phyloP scores from a whole-genome alignment of 1,284 basidiomycete species.

The Violaceomyces palustris region DNA sequence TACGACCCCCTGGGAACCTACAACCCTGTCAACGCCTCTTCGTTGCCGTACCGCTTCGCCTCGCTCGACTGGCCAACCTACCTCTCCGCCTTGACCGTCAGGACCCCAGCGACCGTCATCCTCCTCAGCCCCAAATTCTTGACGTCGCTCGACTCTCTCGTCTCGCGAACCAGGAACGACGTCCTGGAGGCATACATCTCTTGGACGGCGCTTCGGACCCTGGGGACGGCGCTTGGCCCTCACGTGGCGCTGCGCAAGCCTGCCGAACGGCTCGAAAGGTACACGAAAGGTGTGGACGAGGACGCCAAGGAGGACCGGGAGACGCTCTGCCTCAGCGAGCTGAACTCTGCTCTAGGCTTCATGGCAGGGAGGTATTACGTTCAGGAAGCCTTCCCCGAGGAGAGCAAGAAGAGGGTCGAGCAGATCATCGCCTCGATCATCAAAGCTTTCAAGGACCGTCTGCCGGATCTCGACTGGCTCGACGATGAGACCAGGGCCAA shows the following conservation, averaged over 20 bases:
- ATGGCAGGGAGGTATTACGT: slow-evolving; percentile 67
- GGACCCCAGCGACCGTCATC: slow-evolving; percentile 59
- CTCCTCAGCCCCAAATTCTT: slow-evolving; percentile 79
- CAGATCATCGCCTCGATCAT: slow-evolving; percentile 84
- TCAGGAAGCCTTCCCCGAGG: slow-evolving; percentile 74
- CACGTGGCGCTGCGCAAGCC: slow-evolving; percentile 51
- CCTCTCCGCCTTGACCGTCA: slow-evolving; percentile 73
- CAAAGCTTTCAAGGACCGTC: slow-evolving; percentile 72
- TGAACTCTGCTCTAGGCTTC: slow-evolving; percentile 57
- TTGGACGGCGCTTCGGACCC: slow-evolving; percentile 46
- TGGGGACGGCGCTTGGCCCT: slow-evolving; percentile 35
- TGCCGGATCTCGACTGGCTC: slow-evolving; percentile 82
- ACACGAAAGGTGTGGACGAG: slow-evolving; percentile 72
- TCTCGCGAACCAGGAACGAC: slow-evolving; percentile 66
- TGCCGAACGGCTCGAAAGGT: slow-evolving; percentile 64
- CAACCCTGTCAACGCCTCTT: slow-evolving; percentile 74
- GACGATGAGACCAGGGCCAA: slow-evolving; percentile 74
- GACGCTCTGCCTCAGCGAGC: slow-evolving; percentile 59
- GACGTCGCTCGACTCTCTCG: slow-evolving; percentile 64
- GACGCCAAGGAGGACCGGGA: slow-evolving; percentile 77
- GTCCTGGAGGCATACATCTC: slow-evolving; percentile 80
- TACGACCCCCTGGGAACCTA: slow-evolving; percentile 77
- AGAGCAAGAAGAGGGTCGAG: slow-evolving; percentile 73
- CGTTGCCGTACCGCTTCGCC: slow-evolving; percentile 59
- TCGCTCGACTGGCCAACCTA: slow-evolving; percentile 78